Percentiles rank a stretch among this genome's conserved stretches.
Evolutionary conservation across 306 rosid genomes (phyloP).

Genomic region (Pterocarpus macrocarpus): DNA sequence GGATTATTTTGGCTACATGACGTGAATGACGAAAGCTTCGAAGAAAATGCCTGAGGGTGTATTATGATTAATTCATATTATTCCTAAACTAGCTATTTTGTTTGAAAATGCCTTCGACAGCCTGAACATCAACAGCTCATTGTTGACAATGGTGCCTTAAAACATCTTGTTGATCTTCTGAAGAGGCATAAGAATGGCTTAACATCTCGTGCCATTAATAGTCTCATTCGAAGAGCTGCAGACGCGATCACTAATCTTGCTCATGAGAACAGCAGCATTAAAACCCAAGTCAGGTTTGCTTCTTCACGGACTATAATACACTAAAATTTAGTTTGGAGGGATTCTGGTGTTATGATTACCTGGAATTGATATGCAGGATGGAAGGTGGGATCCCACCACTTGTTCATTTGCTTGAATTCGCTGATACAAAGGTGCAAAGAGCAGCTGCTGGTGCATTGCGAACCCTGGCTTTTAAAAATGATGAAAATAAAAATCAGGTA

Average conservation of each 20-base stretch:
- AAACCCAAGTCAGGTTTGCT: constrained; percentile 86
- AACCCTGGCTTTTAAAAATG: constrained; percentile 86
- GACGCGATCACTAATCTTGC: constrained; percentile 95
- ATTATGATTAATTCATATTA: not conserved
- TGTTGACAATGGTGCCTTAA: constrained; percentile 81
- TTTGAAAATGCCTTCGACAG: constrained; percentile 61
- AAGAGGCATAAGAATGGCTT: constrained; percentile 68
- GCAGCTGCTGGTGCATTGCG: constrained; percentile 95
- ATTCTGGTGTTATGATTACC: constrained; percentile 32
- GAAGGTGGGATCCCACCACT: constrained; percentile 96
- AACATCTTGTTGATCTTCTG: constrained; percentile 76
- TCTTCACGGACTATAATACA: not conserved
- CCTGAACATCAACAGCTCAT: constrained; percentile 93
- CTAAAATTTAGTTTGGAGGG: constrained; percentile 16
- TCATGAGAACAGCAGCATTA: constrained; percentile 86
- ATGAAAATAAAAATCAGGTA: constrained; percentile 90
- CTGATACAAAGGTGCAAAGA: constrained; percentile 90
- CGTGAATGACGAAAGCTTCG: not conserved
- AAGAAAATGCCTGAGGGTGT: constrained; percentile 31
- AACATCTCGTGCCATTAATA: constrained; percentile 72
- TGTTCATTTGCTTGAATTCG: constrained; percentile 83
- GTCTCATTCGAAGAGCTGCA: constrained; percentile 93
- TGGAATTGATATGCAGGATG: constrained; percentile 60
- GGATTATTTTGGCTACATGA: not conserved
- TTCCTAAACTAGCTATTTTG: constrained; percentile 46